Evolutionary conservation across 1,284 basidiomycete genomes (phyloP).

Genomic region (Marasmius fiardii): DNA sequence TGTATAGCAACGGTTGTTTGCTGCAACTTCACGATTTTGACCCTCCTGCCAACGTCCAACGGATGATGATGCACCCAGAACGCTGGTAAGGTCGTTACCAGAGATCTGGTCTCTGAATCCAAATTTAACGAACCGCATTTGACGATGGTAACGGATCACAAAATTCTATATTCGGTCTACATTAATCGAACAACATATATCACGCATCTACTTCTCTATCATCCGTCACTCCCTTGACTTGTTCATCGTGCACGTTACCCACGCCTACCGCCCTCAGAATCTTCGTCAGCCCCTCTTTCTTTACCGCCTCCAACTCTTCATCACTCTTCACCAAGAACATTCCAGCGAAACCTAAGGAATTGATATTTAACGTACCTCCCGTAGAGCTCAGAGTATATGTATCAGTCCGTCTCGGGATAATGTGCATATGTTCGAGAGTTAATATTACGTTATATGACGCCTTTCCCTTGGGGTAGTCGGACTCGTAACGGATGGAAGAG

Average conservation of each 20-base stretch:
- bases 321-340: constrained; percentile 82
- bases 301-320: constrained; percentile 65
- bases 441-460: constrained; percentile 84
- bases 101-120: no score
- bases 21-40: no score
- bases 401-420: constrained; percentile 74
- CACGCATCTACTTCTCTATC: background rate
- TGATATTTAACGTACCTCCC: constrained; percentile 62
- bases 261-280: constrained; percentile 62
- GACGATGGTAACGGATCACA: no score
- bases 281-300: constrained; percentile 53
- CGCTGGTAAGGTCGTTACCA: no score
- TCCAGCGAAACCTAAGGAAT: constrained; percentile 85
- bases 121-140: no score
- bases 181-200: no score
- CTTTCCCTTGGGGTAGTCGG: constrained; percentile 53
- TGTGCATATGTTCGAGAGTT: constrained; percentile 78
- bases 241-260: constrained; percentile 60
- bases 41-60: no score
- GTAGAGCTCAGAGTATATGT: constrained; percentile 46
- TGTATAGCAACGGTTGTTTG: no score
- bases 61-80: no score
- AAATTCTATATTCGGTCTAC: no score
- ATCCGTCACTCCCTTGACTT: constrained; percentile 36
- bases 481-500: constrained; percentile 68